Evolutionary conservation across 495 filamentous ascomycete species (phyloP).

Genomic region (Penicillium flavigenum): DNA sequence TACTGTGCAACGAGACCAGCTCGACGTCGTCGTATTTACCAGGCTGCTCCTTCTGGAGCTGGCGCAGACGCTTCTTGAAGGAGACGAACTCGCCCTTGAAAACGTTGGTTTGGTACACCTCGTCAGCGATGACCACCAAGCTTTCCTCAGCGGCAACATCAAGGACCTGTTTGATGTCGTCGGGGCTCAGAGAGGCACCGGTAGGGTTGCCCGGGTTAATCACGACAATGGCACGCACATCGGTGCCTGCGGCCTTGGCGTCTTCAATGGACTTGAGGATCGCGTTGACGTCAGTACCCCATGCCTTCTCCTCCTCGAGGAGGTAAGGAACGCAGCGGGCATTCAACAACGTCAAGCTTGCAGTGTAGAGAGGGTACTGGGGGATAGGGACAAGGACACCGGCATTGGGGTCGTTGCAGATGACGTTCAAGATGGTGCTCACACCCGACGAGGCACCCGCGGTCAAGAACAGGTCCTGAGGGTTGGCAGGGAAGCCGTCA

Average conservation of each 20-base stretch:
- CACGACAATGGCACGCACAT: constrained; percentile 88
- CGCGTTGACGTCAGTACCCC: constrained; percentile 80
- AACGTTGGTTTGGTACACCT: constrained; percentile 99
- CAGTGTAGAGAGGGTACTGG: constrained; percentile 97
- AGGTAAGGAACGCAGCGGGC: constrained; percentile 89
- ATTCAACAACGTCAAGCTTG: constrained; percentile 81
- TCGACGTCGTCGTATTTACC: constrained; percentile 81
- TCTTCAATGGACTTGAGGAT: constrained; percentile 68
- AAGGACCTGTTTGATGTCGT: constrained; percentile 78
- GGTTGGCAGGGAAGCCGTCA: constrained; percentile 81
- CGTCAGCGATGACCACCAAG: constrained; percentile 88
- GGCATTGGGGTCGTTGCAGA: constrained; percentile 74
- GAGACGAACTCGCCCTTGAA: constrained; percentile 90
- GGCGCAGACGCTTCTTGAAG: constrained; percentile 87
- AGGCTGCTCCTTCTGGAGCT: constrained; percentile 72
- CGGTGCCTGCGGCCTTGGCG: constrained; percentile 71
- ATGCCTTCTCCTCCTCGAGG: constrained; percentile 78
- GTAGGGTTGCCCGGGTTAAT: constrained; percentile 99
- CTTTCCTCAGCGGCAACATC: constrained; percentile 82
- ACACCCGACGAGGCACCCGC: constrained; percentile 92
- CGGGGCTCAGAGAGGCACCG: constrained; percentile 73
- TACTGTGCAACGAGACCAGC: constrained; percentile 79
- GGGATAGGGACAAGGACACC: constrained; percentile 94
- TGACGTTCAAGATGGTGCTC: constrained; percentile 84
- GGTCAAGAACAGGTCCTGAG: constrained; percentile 78